Conservation (phyloP, 371 early-diverging fungal species). For the Mortierella sp. region DNA sequence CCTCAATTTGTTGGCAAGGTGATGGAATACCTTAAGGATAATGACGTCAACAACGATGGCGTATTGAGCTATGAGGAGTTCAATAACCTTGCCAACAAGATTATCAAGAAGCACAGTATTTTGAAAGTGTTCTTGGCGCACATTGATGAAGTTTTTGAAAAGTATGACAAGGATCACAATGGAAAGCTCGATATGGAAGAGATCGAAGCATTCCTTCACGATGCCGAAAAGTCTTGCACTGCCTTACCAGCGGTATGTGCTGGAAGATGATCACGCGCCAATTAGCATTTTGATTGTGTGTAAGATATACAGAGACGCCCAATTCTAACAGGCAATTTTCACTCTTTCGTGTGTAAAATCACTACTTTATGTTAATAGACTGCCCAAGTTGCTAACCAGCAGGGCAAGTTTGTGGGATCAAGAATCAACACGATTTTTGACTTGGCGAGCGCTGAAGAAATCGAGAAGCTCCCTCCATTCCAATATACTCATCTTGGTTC, state of each 20-base stretch:
- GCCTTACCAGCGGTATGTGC: slow-evolving; percentile 78
- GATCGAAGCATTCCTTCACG: slow-evolving; percentile 65
- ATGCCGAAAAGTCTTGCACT: slow-evolving; percentile 77
- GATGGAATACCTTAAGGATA: slow-evolving; percentile 63
- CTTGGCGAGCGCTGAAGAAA: slow-evolving; percentile 40
- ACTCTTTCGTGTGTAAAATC: no score
- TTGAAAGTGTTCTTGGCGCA: slow-evolving; percentile 68
- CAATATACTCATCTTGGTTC: slow-evolving; percentile 81
- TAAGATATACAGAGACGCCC: no score
- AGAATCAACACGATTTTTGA: slow-evolving; percentile 61
- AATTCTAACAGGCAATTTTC: no score
- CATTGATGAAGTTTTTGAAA: slow-evolving; percentile 63
- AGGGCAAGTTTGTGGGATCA: slow-evolving; percentile 79
- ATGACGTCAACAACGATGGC: slow-evolving; percentile 69
- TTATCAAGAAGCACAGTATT: slow-evolving; percentile 64
- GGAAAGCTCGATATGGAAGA: slow-evolving; percentile 74
- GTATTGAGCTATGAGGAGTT: slow-evolving; percentile 66
- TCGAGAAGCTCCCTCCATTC: slow-evolving; percentile 65
- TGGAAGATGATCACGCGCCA: not conserved
- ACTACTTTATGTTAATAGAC: slow-evolving; percentile 63
- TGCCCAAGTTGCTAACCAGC: slow-evolving; percentile 92
- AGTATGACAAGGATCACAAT: slow-evolving; percentile 72
- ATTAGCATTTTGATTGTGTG: not conserved
- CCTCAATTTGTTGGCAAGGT: slow-evolving; percentile 73
- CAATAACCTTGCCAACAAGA: slow-evolving; percentile 50